Conservation (phyloP, 2,329 filamentous ascomycete genomes). For the Fusarium subtropicale region DNA sequence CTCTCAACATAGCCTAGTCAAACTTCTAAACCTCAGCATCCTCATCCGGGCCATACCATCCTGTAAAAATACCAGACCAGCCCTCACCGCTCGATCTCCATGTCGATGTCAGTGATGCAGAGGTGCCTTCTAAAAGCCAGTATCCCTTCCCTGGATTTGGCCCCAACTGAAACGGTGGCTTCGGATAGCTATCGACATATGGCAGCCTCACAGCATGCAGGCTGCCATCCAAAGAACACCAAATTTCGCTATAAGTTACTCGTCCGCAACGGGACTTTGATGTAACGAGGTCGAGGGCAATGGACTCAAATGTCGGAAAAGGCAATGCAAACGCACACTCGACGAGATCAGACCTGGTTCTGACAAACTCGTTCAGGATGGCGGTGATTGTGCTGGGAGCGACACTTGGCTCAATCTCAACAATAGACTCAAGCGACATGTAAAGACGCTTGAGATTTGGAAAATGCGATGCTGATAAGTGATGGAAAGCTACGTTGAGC, state of each 20-base stretch:
- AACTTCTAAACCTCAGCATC: background rate
- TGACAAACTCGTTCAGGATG: background rate
- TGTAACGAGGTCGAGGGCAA: rapidly evolving
- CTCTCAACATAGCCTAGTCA: background rate
- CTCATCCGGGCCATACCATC: background rate
- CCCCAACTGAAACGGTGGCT: background rate
- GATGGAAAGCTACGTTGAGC: background rate
- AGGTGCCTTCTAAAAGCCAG: background rate
- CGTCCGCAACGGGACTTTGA: background rate
- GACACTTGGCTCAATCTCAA: rapidly evolving
- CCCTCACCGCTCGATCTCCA: background rate
- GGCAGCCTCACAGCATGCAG: background rate
- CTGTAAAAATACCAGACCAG: background rate
- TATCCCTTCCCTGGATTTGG: background rate
- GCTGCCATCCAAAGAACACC: background rate
- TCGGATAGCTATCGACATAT: background rate
- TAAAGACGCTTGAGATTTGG: background rate
- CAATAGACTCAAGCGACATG: background rate
- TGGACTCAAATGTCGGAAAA: rapidly evolving
- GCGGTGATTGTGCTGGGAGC: background rate
- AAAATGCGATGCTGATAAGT: background rate
- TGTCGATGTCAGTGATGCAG: background rate
- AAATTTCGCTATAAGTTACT: background rate
- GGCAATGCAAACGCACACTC: background rate
- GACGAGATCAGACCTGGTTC: background rate